A percentile compares a stretch with the other conserved stretches of the same genome.
phyloP scores from a whole-genome alignment of 148 eudicot species.

The Pouteria glomerata region DNA sequence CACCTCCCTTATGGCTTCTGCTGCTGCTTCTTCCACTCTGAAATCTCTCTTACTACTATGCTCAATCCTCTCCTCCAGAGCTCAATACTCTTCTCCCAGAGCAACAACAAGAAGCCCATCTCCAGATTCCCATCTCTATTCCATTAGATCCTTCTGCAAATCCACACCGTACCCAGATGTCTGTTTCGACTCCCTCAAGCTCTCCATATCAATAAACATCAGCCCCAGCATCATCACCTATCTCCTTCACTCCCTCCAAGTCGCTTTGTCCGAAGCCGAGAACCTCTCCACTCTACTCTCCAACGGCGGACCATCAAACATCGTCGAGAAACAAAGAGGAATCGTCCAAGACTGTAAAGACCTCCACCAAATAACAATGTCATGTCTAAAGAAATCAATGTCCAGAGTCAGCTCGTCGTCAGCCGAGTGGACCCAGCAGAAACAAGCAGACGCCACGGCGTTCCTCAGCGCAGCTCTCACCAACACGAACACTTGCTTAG shows the following conservation, averaged over 20 bases:
- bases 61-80: slow-evolving; percentile 10
- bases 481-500: slow-evolving; percentile 79
- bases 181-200: slow-evolving; percentile 54
- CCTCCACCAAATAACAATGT: slow-evolving; percentile 59
- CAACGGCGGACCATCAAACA: slow-evolving; percentile 12
- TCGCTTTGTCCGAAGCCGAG: slow-evolving; percentile 45
- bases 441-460: slow-evolving; percentile 43
- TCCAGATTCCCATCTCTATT: slow-evolving; percentile 23
- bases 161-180: slow-evolving; percentile 66
- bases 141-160: slow-evolving; percentile 44
- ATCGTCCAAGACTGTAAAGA: slow-evolving; percentile 73
- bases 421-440: slow-evolving; percentile 16
- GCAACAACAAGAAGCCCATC: no score
- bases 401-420: slow-evolving; percentile 25
- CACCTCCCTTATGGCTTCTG: slow-evolving; percentile 10
- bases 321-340: slow-evolving; percentile 64
- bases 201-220: slow-evolving; percentile 51
- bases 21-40: slow-evolving; percentile 5
- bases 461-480: slow-evolving; percentile 74
- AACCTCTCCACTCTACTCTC: slow-evolving; percentile 50
- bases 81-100: not conserved
- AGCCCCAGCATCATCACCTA: slow-evolving; percentile 32
- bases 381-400: slow-evolving; percentile 40
- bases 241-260: slow-evolving; percentile 59
- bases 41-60: slow-evolving; percentile 10